These are phyloP conservation scores for Mycena belliarum DNA, from an alignment of 768 basidiomycete genomes.

Conservation along the genomic window DNA sequence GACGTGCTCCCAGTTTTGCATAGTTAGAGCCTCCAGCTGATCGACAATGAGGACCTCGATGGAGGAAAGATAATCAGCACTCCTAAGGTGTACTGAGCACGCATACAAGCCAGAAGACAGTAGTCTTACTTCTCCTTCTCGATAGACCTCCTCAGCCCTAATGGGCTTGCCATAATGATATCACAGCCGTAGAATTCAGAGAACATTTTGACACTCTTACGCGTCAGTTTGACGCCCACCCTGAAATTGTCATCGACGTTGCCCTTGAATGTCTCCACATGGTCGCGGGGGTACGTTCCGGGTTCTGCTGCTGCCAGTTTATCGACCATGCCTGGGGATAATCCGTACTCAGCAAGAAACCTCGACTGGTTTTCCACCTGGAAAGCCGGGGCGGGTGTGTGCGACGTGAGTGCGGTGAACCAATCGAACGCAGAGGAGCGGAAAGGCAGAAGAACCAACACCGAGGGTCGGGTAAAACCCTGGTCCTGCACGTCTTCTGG, in stretches of 20 bases:
- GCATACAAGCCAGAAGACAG: neutral
- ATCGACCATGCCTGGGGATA: slow-evolving; percentile 79
- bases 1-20: slow-evolving; percentile 99
- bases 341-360: slow-evolving; percentile 78
- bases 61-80: slow-evolving; percentile 88
- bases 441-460: slow-evolving; percentile 91
- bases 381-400: slow-evolving; percentile 67
- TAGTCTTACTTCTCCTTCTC: slow-evolving; percentile 89
- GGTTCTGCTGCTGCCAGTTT: slow-evolving; percentile 74
- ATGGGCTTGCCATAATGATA: slow-evolving; percentile 88
- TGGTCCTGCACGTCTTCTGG: slow-evolving; percentile 89
- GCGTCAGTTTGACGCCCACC: slow-evolving; percentile 88
- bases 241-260: slow-evolving; percentile 96
- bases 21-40: slow-evolving; percentile 87
- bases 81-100: slow-evolving; percentile 44
- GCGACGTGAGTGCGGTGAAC: slow-evolving; percentile 76
- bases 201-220: slow-evolving; percentile 90
- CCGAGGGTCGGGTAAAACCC: slow-evolving; percentile 95
- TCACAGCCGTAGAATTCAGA: slow-evolving; percentile 90
- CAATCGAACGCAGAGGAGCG: slow-evolving; percentile 85
- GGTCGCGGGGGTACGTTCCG: slow-evolving; percentile 82
- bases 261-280: slow-evolving; percentile 93
- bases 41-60: slow-evolving; percentile 92
- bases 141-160: slow-evolving; percentile 87
- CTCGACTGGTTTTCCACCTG: slow-evolving; percentile 89